Percentiles rank a stretch among this genome's conserved stretches.
Evolutionary conservation across 139 green algal species (phyloP).

Genomic region (Yamagishiella unicocca): DNA sequence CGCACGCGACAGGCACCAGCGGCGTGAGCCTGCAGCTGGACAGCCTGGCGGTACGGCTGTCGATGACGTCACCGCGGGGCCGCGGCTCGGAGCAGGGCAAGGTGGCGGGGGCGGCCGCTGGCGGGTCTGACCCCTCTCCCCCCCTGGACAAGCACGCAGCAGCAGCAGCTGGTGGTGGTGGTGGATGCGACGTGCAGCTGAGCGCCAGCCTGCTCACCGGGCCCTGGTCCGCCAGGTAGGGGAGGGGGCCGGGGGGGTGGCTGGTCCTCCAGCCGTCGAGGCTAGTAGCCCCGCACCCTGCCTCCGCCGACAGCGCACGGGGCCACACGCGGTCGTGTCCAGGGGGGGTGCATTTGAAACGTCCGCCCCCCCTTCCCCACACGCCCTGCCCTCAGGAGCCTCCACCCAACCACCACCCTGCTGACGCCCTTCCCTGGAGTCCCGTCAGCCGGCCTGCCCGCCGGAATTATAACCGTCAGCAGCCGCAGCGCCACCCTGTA

Average conservation of each 20-base stretch:
- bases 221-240: background rate
- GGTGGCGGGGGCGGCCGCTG: background rate
- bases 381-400: slow-evolving; percentile 2
- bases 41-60: background rate
- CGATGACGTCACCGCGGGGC: background rate
- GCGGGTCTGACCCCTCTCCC: no score
- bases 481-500: slow-evolving; percentile 7
- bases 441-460: background rate
- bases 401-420: slow-evolving; percentile 45
- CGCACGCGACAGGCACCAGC: background rate
- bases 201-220: background rate
- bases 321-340: background rate
- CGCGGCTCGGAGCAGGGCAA: background rate
- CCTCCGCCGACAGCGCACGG: no score
- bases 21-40: background rate
- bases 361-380: background rate
- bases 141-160: background rate
- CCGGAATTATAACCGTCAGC: slow-evolving; percentile 11
- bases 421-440: slow-evolving; percentile 12
- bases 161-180: background rate
- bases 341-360: background rate
- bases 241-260: background rate
- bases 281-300: background rate
- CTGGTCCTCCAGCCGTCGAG: background rate
- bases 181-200: background rate